Base-by-base conservation (phyloP, 2,329 filamentous ascomycete species). In the Exophiala sp. region DNA sequence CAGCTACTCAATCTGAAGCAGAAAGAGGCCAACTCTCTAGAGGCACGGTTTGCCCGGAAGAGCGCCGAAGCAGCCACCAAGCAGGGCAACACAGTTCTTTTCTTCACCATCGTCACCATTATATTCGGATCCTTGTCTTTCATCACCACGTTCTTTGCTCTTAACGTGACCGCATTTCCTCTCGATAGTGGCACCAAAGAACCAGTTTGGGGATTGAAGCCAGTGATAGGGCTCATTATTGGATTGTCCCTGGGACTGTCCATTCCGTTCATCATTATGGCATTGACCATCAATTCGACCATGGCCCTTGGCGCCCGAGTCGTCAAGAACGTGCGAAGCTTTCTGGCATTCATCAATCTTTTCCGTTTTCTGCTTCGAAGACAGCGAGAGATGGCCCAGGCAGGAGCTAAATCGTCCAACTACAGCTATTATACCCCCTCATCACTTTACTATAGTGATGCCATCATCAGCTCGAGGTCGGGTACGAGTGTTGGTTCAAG, bases 1-100 rank as follows among this genome's bases (percentile, higher is more conserved):
- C 77, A 83, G 57, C 67, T 85, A 3, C 74, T 85, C 0, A 81
- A 85, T 56, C 71, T 84, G 1, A 85, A 85, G 60, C 81, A 85
- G 59, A 84, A 84, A 63, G 80, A 85, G 50, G 80, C 80, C 56
- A 85, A 84, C 64, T 80, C 79, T 0, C 77, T 83, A 40, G 81
- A 85, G 61, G 81, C 56, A 21, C 39, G 54, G 7, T 57, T 70
- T 49, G 65, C 67, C 2, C 66, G 69, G 18, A 78, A 83, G 43
- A 80, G 83, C 63, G 81, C 81, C 0, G 73, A 77, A 2, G 76
- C 77, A 1, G 81, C 81, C 0, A 77, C 79, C 1, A 70, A 75
- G 6, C 72, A 83, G 65, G 74, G 68, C 1, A 76, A 76, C 48
- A 79, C 75, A 0, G 74, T 80, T 53, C 76, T 80, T 72, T 73